phyloP scores from a whole-genome alignment of 2,329 filamentous ascomycete genomes.

The Thermochaetoides dissita region DNA sequence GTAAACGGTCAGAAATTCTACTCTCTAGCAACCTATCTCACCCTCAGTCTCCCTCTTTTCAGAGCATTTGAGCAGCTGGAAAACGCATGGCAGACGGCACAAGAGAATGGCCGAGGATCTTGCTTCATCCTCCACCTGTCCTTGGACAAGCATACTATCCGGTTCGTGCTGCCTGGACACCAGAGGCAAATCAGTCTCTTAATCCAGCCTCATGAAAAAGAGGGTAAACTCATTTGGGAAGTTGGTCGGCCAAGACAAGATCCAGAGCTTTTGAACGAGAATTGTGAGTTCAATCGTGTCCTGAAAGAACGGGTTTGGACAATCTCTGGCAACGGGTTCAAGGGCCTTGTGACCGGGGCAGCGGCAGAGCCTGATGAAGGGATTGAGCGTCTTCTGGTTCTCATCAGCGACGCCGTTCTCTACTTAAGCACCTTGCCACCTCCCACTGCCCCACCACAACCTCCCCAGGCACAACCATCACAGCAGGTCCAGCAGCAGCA shows the following conservation, averaged over 20 bases:
- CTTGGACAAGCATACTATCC: conserved; percentile 43
- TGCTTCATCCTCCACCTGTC: conserved; percentile 39
- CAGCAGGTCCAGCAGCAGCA: conserved; percentile 7
- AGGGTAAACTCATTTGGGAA: conserved; percentile 24
- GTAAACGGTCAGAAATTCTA: conserved; percentile 42
- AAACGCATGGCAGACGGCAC: conserved; percentile 31
- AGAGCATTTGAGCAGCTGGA: conserved; percentile 48
- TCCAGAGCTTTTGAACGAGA: conserved; percentile 15
- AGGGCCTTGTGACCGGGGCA: conserved; percentile 33
- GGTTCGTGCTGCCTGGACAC: conserved; percentile 31
- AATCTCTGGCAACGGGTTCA: conserved; percentile 30
- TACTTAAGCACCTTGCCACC: conserved; percentile 16
- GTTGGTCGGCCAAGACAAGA: conserved; percentile 12
- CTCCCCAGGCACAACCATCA: neutral
- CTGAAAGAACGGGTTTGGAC: conserved; percentile 32
- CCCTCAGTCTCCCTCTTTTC: conserved; percentile 51
- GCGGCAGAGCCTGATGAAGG: conserved; percentile 29
- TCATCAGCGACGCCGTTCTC: conserved; percentile 33
- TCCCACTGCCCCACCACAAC: neutral
- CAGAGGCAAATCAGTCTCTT: conserved; percentile 31
- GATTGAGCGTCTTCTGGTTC: conserved; percentile 30
- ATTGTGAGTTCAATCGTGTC: conserved; percentile 24
- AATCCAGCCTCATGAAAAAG: conserved; percentile 34
- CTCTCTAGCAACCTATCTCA: conserved; percentile 39
- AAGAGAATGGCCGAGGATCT: conserved; percentile 28